Conservation (phyloP, 495 filamentous ascomycete species). For the Penicillium macrosclerotiorum region DNA sequence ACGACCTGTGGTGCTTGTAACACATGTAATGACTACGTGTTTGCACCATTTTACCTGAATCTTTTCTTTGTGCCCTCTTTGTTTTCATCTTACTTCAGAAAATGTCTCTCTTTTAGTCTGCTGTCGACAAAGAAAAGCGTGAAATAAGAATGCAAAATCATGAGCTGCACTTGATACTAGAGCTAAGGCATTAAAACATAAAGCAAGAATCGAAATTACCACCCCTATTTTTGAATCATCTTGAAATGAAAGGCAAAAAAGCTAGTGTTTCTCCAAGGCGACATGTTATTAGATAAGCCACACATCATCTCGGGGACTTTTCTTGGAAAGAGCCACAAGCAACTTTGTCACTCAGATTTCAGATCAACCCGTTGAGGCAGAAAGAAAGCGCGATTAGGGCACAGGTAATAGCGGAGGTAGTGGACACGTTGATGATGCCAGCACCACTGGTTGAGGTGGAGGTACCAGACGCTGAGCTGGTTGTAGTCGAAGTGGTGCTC, state of each 20-base stretch:
- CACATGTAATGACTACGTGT: too few species aligned
- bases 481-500: constrained; percentile 5
- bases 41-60: too few species aligned
- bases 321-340: not conserved
- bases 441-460: not conserved
- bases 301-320: not conserved
- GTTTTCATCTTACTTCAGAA: too few species aligned
- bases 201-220: not conserved
- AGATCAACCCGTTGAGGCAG: constrained; percentile 14
- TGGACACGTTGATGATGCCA: constrained; percentile 1
- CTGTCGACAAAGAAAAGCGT: too few species aligned
- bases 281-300: not conserved
- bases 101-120: too few species aligned
- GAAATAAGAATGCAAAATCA: not conserved
- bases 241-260: not conserved
- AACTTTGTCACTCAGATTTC: not conserved
- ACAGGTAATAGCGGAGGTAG: constrained; percentile 4
- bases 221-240: not conserved
- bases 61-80: too few species aligned
- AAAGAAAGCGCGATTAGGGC: constrained; percentile 13
- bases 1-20: too few species aligned
- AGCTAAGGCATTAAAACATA: constrained; percentile 2
- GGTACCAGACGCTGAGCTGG: not conserved
- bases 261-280: not conserved
- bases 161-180: not conserved